Conservation (phyloP, 148 eudicot genomes). For the Cornus suecica region DNA sequence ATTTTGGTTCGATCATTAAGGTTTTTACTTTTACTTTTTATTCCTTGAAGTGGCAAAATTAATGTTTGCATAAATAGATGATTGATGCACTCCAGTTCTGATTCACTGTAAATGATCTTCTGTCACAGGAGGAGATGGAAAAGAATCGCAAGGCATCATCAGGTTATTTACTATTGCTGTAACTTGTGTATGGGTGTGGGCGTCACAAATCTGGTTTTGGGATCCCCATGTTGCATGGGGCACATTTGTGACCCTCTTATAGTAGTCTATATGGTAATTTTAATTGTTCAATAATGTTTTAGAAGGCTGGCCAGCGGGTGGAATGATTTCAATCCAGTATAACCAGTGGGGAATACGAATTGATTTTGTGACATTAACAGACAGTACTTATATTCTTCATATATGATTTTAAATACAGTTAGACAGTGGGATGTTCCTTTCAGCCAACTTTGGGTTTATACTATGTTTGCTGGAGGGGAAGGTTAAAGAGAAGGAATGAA, state of each 20-base stretch:
- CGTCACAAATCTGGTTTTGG: neutral
- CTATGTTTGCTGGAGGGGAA: too few relatives aligned
- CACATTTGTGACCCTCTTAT: neutral
- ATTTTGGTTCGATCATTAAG: neutral
- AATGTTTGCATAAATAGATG: neutral
- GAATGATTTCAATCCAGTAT: too few relatives aligned
- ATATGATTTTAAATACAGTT: too few relatives aligned
- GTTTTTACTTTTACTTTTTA: neutral
- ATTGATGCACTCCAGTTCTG: neutral
- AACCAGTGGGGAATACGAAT: neutral
- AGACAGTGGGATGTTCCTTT: neutral
- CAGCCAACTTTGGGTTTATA: neutral
- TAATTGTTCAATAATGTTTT: too few relatives aligned
- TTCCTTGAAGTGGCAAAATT: neutral
- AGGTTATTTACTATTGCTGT: conserved; percentile 38
- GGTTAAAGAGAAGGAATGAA: too few relatives aligned
- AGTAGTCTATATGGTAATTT: too few relatives aligned
- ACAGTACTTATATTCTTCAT: neutral
- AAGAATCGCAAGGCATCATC: conserved; percentile 67
- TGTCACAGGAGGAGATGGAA: conserved; percentile 91
- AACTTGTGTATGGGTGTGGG: neutral
- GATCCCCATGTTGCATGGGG: conserved; percentile 5
- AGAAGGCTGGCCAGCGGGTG: too few relatives aligned
- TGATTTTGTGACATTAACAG: neutral
- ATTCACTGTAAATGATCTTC: neutral